Conservation (phyloP, 2,329 filamentous ascomycete species). For the Fusarium sublunatum region DNA sequence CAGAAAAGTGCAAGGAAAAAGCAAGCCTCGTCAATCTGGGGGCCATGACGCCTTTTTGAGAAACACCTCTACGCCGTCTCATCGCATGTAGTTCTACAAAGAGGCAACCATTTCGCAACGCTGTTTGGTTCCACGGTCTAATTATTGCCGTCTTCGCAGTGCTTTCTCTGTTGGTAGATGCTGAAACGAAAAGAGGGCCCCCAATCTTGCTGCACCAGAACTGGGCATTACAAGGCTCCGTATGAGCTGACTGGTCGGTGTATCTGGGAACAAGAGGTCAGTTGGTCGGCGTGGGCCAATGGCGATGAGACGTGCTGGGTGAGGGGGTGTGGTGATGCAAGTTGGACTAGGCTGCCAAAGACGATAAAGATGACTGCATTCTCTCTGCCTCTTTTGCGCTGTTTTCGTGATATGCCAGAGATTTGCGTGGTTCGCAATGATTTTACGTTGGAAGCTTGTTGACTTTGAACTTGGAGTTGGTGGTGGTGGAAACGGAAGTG, state of each 20-base stretch:
- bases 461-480: not conserved
- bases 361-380: conserved; percentile 32
- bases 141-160: conserved; percentile 5
- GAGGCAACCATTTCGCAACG: conserved; percentile 37
- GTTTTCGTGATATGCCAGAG: conserved; percentile 3
- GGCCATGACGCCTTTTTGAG: conserved; percentile 35
- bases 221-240: conserved; percentile 16
- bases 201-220: conserved; percentile 25
- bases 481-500: not conserved
- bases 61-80: conserved; percentile 10
- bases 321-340: conserved; percentile 40
- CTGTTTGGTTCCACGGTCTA: conserved; percentile 10
- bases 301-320: not conserved
- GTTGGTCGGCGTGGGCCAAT: conserved; percentile 34
- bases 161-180: not conserved
- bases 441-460: not conserved
- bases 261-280: conserved; percentile 22
- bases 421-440: conserved; percentile 28
- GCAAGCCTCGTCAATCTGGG: conserved; percentile 1
- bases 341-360: conserved; percentile 37
- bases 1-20: conserved; percentile 29
- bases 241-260: conserved; percentile 6
- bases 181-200: conserved; percentile 6
- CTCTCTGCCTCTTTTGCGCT: conserved; percentile 26
- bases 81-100: conserved; percentile 6